Percentiles rank a stretch among this genome's conserved stretches.
These are phyloP conservation scores for Ensete ventricosum DNA, from an alignment of 176 grass and related monocot genomes.

Conservation along the genomic window DNA sequence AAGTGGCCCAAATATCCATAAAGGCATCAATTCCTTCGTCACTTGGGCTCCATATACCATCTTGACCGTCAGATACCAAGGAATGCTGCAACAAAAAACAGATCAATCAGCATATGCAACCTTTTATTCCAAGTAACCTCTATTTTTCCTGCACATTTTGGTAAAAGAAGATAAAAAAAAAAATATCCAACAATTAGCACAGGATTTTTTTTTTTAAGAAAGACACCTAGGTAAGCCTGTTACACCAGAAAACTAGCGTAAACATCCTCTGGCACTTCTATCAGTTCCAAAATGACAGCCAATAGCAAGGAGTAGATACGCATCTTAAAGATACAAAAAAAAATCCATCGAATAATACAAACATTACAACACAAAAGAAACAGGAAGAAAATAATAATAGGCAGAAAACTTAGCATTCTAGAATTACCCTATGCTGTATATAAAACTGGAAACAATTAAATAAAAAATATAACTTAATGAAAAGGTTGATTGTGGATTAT, in stretches of 20 bases:
- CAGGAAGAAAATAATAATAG: background rate
- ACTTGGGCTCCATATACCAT: conserved; percentile 14
- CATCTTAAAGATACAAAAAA: background rate
- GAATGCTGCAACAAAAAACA: conserved; percentile 3
- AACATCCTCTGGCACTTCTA: too few species aligned
- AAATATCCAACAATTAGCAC: background rate
- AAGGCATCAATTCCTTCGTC: conserved; percentile 17
- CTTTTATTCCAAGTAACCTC: background rate
- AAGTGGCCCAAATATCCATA: conserved; percentile 23
- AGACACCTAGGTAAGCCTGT: background rate
- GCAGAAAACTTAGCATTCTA: background rate
- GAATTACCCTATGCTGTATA: background rate
- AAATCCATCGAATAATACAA: background rate
- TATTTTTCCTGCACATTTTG: background rate
- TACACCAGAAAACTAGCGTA: background rate
- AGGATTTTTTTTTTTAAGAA: background rate
- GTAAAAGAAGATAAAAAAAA: background rate
- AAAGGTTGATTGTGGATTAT: background rate
- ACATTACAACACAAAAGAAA: background rate
- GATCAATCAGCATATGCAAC: background rate
- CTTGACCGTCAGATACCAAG: conserved; percentile 3
- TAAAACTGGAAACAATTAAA: background rate
- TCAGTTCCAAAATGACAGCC: too few species aligned
- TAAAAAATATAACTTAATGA: background rate
- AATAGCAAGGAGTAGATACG: too few species aligned